Base-by-base conservation (phyloP, 1,284 basidiomycete genomes). In the Ustilago shanxiensis region DNA sequence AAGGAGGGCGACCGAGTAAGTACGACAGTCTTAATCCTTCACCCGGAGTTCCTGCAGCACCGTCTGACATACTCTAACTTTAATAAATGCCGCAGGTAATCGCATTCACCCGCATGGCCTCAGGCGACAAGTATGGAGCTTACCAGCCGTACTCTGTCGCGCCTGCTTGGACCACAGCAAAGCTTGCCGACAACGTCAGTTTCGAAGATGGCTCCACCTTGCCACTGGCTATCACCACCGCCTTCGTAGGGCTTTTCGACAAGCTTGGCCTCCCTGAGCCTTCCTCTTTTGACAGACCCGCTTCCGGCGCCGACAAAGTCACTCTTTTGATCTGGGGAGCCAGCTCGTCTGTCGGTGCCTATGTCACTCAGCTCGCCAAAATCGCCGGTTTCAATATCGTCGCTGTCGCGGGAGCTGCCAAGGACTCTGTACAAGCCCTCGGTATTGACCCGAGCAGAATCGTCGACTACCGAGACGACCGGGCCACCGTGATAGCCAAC, bases 161-260 rank as follows among this genome's bases (percentile, higher is more conserved):
- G 3, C 85, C 85, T 3, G 55, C 69, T 14, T 68, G 72, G 65
- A 83, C 82, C 1, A 69, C 73, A 69, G 79, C 67, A 71, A 70
- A 56, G 61, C 79, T 61, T 0, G 74, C 66, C 18, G 61, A 67
- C 20, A 67, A 68, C 2, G 77, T 80, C 16, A 63, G 81, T 8
- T 83, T 86, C 59, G 86, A 87, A 44, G 80, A 86, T 10, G 87
- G 85, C 0, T 75, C 83, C 2, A 86, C 86, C 0, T 55, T 87
- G 0, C 86, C 86, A 3, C 79, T 87, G 10, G 83, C 85, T 4
- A 77, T 83, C 55, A 79, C 82, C 66, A 87, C 87, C 6, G 86
- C 86, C n/a, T 83, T 79, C 20, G 81, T 86, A 39, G 87, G 84
- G 3, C 74, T 86, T 26, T 85, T 81, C 67, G 71, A 72, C 39